A percentile compares a stretch with the other conserved stretches of the same genome.
Evolutionary conservation across 352 stramenopile species (phyloP).

Genomic region (Aphanomyces euteiches): DNA sequence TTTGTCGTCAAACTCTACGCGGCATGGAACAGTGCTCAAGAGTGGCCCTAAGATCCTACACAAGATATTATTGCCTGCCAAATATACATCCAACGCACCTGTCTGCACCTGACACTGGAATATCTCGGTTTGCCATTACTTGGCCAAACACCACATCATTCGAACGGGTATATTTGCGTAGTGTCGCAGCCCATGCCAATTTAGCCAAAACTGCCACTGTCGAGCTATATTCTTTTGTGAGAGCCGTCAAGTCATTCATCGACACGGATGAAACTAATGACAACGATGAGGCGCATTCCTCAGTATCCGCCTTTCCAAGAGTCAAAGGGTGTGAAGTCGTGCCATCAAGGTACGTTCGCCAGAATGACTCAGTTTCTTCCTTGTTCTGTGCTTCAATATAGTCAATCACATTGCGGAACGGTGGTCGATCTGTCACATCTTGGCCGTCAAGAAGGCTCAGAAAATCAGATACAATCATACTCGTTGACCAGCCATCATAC

Average conservation of each 20-base stretch:
- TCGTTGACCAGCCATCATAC: neutral
- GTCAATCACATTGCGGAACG: conserved; percentile 2
- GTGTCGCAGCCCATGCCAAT: conserved; percentile 4
- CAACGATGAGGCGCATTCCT: neutral
- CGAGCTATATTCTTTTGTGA: neutral
- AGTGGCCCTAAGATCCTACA: conserved; percentile 4
- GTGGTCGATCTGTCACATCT: neutral
- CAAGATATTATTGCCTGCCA: neutral
- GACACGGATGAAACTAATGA: neutral
- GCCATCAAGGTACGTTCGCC: neutral
- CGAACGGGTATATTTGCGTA: neutral
- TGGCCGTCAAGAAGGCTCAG: neutral
- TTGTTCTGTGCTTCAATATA: conserved; percentile 11
- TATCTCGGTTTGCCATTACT: conserved; percentile 12
- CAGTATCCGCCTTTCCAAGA: neutral
- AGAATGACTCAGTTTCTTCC: neutral
- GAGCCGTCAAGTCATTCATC: neutral
- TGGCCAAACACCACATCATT: conserved; percentile 12
- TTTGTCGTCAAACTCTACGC: neutral
- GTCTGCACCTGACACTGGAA: neutral
- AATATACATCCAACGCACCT: neutral
- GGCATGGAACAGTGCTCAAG: neutral
- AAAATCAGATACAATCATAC: neutral
- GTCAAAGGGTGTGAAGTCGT: neutral
- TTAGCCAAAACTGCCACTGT: neutral